Evolutionary conservation across 2,329 filamentous ascomycete species (phyloP), one percentile per base, ranked within the genome.

Genomic region (Juglanconis sp.): DNA sequence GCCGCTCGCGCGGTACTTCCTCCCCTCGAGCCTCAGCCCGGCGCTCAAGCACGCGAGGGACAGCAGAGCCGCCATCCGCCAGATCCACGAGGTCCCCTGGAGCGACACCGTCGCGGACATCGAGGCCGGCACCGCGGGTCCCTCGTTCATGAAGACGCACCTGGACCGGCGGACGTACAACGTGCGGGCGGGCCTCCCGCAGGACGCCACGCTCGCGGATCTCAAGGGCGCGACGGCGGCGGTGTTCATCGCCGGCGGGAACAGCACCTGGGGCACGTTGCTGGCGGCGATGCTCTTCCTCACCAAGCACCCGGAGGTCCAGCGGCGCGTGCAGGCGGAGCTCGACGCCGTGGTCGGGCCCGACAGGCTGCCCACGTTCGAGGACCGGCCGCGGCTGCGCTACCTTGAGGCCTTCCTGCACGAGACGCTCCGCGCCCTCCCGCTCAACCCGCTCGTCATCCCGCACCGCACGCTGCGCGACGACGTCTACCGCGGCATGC

Each of bases 401-500:
- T 81, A 79, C 58, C 69, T 83, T 34, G 74, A 79, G 55, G 70
- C 71, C 49, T 70, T 82, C n/a, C 68, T 83, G 9, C 72, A 80
- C 56, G 81, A 83, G 62, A 74, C 74, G 8, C 70, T 75, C 42
- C 73, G 80, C 30, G 79, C 75, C 73, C 70, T 70, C 34, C 79
- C 79, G 4, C 68, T 81, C 3, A 76, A 74, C 11, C 79, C 80
- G 1, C 68, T 82, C 2, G 81, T 79, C 3, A 79, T 87, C 40
- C 84, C 84, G 2, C 84, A 87, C 68, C 76, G 73, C 49, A 76
- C 81, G 13, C 73, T 80, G 1, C 69, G 79, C 51, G 83, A 87
- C 53, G 84, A 87, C 58, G 72, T 79, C 10, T 87, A 86, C 66
- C 73, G 81, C 24, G 83, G 78, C 38, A 81, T 83, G 70, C 77